These are phyloP conservation scores for Xylariaceae sp. DNA, from an alignment of 2,329 filamentous ascomycete genomes.

Conservation along the genomic window DNA sequence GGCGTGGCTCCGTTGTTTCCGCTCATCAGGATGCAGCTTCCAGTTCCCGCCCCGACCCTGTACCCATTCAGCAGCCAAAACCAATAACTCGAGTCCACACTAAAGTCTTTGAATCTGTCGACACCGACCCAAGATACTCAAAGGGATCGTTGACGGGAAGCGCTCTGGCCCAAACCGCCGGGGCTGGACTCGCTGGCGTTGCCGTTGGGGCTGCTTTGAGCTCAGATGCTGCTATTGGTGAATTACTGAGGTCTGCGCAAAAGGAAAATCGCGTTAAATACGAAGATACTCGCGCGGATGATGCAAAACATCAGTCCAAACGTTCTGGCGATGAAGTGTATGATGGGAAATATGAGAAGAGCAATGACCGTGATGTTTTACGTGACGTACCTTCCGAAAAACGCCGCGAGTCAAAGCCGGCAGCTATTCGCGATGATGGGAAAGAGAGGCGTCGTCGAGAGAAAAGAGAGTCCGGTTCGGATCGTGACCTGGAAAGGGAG, in stretches of 20 bases:
- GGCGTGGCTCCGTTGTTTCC: conserved; percentile 56
- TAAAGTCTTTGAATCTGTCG: conserved; percentile 67
- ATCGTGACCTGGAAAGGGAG: conserved; percentile 32
- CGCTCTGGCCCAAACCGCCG: conserved; percentile 53
- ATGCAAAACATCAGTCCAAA: conserved; percentile 42
- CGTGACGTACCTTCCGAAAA: conserved; percentile 36
- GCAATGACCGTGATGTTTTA: conserved; percentile 40
- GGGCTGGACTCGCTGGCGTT: conserved; percentile 56
- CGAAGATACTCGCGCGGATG: conserved; percentile 42
- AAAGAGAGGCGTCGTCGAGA: conserved; percentile 33
- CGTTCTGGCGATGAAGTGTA: conserved; percentile 26
- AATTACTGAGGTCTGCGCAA: conserved; percentile 50
- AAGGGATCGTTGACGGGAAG: conserved; percentile 48
- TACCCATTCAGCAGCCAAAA: conserved; percentile 84
- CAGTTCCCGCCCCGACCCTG: conserved; percentile 59
- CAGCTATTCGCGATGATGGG: conserved; percentile 29
- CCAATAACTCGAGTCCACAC: conserved; percentile 76
- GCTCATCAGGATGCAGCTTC: conserved; percentile 49
- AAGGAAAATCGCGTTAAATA: conserved; percentile 40
- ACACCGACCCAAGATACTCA: conserved; percentile 45
- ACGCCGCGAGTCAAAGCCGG: conserved; percentile 33
- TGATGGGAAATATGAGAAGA: conserved; percentile 36
- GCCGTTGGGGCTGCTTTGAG: conserved; percentile 56
- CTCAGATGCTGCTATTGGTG: conserved; percentile 58
- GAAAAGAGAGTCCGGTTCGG: conserved; percentile 26